Evolutionary conservation across 2,329 filamentous ascomycete species (phyloP).

Genomic region (Tolypocladium ovalisporum): DNA sequence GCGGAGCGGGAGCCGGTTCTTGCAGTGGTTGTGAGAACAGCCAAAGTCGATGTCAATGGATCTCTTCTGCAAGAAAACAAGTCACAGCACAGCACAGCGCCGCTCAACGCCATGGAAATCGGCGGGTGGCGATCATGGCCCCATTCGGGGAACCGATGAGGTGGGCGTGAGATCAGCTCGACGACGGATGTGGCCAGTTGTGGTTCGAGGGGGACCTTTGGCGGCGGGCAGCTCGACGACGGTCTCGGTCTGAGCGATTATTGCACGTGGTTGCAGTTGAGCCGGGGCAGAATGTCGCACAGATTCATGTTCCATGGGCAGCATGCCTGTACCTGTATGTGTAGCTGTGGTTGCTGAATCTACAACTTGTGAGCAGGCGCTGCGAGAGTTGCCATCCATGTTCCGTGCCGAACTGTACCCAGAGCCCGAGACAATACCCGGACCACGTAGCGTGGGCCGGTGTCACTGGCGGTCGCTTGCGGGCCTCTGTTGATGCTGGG

Average conservation of each 20-base stretch:
- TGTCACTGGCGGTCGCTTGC: background rate
- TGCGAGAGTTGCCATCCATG: too few species aligned
- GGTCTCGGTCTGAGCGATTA: background rate
- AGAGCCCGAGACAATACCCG: too few species aligned
- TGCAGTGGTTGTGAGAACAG: too few species aligned
- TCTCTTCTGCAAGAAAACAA: background rate
- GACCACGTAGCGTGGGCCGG: background rate
- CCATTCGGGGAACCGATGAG: background rate
- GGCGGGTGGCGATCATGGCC: background rate
- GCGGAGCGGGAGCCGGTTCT: too few species aligned
- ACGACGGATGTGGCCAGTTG: background rate
- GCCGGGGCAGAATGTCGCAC: background rate
- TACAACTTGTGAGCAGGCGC: background rate
- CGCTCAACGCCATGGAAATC: background rate
- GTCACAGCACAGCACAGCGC: background rate
- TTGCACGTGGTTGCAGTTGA: background rate
- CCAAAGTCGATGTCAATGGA: too few species aligned
- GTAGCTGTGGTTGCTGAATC: background rate
- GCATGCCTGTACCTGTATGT: background rate
- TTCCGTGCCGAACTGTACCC: too few species aligned
- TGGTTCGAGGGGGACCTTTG: background rate
- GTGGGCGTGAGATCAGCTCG: background rate
- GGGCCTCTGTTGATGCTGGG: background rate
- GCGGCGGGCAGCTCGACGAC: background rate
- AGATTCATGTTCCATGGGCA: background rate